Base-by-base conservation (phyloP, 129 eudicot species). In the Tagetes patula region DNA sequence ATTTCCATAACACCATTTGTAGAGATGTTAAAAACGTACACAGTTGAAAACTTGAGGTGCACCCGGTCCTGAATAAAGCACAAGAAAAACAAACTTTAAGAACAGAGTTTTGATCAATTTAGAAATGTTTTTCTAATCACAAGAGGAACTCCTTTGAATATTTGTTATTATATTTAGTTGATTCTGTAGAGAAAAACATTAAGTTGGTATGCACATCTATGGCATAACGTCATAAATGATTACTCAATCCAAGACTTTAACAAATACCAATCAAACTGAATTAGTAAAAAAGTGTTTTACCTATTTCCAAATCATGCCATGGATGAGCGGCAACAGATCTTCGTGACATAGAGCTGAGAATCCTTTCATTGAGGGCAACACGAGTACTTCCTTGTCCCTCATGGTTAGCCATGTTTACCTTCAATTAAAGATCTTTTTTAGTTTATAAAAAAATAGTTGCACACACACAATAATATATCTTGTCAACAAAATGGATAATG, bases 241-340 rank as follows among this genome's bases (percentile, higher is more conserved):
- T 39, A 8, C 52, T 40, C 27, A 9, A 48, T 20, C 38, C 70
- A 48, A 37, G 60, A 34, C 33, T 49, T 48, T 40, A 5, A 1
- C 43, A 31, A 1, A 14, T 33, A n/a, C 38, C 13, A 47, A 14
- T 60, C 49, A 43, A 37, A 48, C 3, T 50, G 8, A 38, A 6
- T 27, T 4, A 20, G 62, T 12, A 56, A 48, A 47, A 59, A 47
- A 30, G 41, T n/a, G 27, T n/a, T 61, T 33, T 81, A 93, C 95
- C 96, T 42, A 93, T 93, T 56, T 90, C 96, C 62, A 93, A 77
- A 74, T 89, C 98, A 78, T 93, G 98, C 98, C 98, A 93, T 8
- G 98, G 98, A 82, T 93, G 98, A 85, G 96, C 96, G 84, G 96
- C 98, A 76, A 93, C 87, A 20, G 98, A 87, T 79, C 92, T 77